Conservation (phyloP, 345 rosid genomes). For the Psidium guajava region DNA sequence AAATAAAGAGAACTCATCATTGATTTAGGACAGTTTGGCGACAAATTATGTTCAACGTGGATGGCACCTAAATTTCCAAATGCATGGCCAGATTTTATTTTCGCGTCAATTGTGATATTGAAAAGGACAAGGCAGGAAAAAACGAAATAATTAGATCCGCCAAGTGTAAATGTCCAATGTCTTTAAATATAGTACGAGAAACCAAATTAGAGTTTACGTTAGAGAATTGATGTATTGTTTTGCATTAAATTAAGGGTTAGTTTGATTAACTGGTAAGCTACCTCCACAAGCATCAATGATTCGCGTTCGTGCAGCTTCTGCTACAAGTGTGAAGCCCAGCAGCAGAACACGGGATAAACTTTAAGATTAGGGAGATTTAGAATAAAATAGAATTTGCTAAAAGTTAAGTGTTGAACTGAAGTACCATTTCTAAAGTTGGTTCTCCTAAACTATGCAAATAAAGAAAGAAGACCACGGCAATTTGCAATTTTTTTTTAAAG, state of each 20-base stretch:
- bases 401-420: not conserved
- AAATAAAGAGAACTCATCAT: not conserved
- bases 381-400: too few species aligned
- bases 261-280: not conserved
- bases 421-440: not conserved
- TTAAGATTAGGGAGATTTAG: too few species aligned
- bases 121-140: not conserved
- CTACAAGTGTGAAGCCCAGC: not conserved
- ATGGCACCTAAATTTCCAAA: not conserved
- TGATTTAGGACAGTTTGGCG: not conserved
- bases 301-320: not conserved
- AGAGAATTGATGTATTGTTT: not conserved
- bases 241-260: not conserved
- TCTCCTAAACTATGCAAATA: not conserved
- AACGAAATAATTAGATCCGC: not conserved
- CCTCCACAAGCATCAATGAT: not conserved
- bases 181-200: not conserved
- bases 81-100: not conserved
- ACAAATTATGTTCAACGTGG: not conserved
- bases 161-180: not conserved
- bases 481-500: too few species aligned
- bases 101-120: not conserved
- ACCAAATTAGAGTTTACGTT: not conserved
- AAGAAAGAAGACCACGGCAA: not conserved
- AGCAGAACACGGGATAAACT: too few species aligned